phyloP scores from a whole-genome alignment of 2,329 filamentous ascomycete species.

The Fusarium temperatum region DNA sequence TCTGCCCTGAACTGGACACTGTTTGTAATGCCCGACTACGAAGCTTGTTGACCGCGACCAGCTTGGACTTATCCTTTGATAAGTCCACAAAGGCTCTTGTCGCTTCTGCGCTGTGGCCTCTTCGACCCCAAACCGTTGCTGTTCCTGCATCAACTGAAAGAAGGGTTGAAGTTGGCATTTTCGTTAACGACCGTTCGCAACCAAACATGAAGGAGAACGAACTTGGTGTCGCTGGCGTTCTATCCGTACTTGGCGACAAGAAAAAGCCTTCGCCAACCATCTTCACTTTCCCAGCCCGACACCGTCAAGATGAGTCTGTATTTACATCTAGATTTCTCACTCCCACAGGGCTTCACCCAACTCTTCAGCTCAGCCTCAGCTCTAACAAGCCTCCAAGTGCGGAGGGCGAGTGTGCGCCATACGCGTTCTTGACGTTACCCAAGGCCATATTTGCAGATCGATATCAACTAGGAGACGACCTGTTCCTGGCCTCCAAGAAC shows the following conservation, averaged over 20 bases:
- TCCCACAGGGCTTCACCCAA: slow-evolving; percentile 86
- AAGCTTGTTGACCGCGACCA: slow-evolving; percentile 61
- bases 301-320: slow-evolving; percentile 65
- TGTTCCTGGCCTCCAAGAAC: slow-evolving; percentile 85
- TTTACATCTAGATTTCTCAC: slow-evolving; percentile 72
- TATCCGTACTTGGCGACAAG: slow-evolving; percentile 82
- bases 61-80: slow-evolving; percentile 82
- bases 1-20: slow-evolving; percentile 59
- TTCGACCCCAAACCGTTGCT: slow-evolving; percentile 51
- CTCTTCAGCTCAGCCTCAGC: slow-evolving; percentile 73
- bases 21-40: slow-evolving; percentile 61
- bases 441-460: slow-evolving; percentile 84
- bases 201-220: slow-evolving; percentile 73
- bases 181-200: slow-evolving; percentile 69
- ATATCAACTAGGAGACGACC: slow-evolving; percentile 80
- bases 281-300: slow-evolving; percentile 85
- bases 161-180: slow-evolving; percentile 82
- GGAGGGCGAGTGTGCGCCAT: slow-evolving; percentile 72
- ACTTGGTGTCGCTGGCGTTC: slow-evolving; percentile 78
- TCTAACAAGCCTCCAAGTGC: slow-evolving; percentile 59
- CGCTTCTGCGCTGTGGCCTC: slow-evolving; percentile 71
- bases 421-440: slow-evolving; percentile 85
- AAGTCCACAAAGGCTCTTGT: slow-evolving; percentile 70
- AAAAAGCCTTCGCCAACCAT: slow-evolving; percentile 76
- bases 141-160: slow-evolving; percentile 55